Percentiles rank a stretch among this genome's conserved stretches.
These are phyloP conservation scores for Leonotis leonurus DNA, from an alignment of 257 asterid species.

Conservation along the genomic window DNA sequence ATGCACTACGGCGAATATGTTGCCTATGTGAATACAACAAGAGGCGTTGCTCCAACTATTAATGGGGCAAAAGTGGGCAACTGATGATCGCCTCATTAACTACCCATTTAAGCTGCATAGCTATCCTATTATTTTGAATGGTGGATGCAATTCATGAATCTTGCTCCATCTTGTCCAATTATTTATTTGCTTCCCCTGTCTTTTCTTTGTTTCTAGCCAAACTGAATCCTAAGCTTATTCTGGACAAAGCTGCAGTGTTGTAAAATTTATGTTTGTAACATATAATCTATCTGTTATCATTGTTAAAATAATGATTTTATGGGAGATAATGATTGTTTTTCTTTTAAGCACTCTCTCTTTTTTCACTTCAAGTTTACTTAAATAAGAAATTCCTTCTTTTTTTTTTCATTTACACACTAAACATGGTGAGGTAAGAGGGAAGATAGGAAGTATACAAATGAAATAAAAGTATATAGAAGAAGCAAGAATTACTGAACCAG, in stretches of 20 bases:
- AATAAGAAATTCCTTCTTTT: too few relatives aligned
- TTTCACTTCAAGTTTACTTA: too few relatives aligned
- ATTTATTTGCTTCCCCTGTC: conserved; percentile 4
- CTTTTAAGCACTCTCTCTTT: too few relatives aligned
- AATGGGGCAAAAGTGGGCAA: conserved; percentile 51
- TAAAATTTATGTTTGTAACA: conserved; percentile 1
- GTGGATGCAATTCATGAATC: conserved; percentile 11
- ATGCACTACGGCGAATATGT: conserved; percentile 73
- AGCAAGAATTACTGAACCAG: too few relatives aligned
- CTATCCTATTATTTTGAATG: conserved; percentile 10
- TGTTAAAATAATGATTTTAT: too few relatives aligned
- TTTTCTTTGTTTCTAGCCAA: neutral
- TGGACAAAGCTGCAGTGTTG: conserved; percentile 1
- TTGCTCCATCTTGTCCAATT: too few relatives aligned
- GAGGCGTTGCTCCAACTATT: conserved; percentile 74
- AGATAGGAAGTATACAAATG: too few relatives aligned
- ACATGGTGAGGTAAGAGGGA: too few relatives aligned
- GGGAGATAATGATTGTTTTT: too few relatives aligned
- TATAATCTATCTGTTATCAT: too few relatives aligned
- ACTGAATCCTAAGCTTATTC: neutral
- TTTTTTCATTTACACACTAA: too few relatives aligned
- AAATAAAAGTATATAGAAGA: too few relatives aligned
- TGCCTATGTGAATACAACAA: conserved; percentile 58
- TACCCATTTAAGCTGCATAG: conserved; percentile 16
- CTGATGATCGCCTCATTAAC: neutral